phyloP scores from a whole-genome alignment of 495 filamentous ascomycete genomes.

The Astrothelium macrocarpum region DNA sequence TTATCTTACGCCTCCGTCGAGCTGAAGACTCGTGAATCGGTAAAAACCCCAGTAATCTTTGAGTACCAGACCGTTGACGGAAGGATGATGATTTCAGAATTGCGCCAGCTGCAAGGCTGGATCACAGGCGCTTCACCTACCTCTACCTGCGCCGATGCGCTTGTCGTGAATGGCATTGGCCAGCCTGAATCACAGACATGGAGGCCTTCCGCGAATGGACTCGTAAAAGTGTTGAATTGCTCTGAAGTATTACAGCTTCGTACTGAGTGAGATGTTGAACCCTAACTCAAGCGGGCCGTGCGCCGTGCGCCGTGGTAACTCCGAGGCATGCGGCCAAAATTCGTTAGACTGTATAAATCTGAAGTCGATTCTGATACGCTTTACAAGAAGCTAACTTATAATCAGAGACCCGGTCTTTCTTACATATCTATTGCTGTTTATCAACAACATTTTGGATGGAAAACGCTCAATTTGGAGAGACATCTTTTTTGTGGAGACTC shows the following conservation, averaged over 20 bases:
- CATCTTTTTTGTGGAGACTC: too few species aligned
- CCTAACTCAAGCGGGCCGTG: not conserved
- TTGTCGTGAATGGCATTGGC: not conserved
- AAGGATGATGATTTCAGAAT: not conserved
- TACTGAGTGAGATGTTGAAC: not conserved
- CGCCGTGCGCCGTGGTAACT: too few species aligned
- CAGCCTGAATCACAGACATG: not conserved
- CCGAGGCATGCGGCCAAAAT: too few species aligned
- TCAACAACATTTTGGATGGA: too few species aligned
- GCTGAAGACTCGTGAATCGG: not conserved
- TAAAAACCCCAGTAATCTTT: not conserved
- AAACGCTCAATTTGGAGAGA: too few species aligned
- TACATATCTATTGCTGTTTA: too few species aligned
- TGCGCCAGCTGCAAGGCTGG: not conserved
- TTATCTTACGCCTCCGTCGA: not conserved
- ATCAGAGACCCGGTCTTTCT: too few species aligned
- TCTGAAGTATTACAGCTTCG: not conserved
- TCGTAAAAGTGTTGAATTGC: not conserved
- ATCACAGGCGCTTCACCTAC: not conserved
- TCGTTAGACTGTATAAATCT: too few species aligned
- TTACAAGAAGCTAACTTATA: too few species aligned
- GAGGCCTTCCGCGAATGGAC: not conserved
- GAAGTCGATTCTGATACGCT: too few species aligned
- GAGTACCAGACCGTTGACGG: not conserved
- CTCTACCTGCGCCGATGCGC: not conserved